Evolutionary conservation across 768 basidiomycete species (phyloP), one percentile per base, ranked within the genome.

Genomic region (Trametes elegans): DNA sequence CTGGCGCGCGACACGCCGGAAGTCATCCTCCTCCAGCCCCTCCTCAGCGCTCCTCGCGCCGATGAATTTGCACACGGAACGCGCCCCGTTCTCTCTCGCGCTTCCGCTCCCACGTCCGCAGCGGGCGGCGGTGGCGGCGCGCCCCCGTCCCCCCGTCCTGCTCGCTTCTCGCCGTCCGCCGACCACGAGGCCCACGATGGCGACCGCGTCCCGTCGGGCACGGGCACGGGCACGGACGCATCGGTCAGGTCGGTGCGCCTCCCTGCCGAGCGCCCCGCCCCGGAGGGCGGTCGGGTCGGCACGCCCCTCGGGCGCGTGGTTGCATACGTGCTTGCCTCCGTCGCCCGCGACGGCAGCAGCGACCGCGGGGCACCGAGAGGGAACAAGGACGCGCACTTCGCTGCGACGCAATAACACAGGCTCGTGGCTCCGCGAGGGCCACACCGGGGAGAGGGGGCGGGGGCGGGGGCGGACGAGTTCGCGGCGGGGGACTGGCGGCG

Each of bases 331-430:
- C 7, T 28, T n/a, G 24, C 39, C 40, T 29, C 13, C 14, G 27
- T 10, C 5, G 28, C 4, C 26, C 35, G n/a, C 6, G 42, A 23
- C 21, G 14, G n/a, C 5, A 13, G 42, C 28, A 38, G 24, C 26
- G 32, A 40, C 36, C 55, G 41, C 31, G 47, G 28, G 18, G 40
- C 56, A 26, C 19, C 40, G 39, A 43, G 38, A 21, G 44, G 57
- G 21, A 70, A 63, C n/a, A n/a, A n/a, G 62, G 44, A 64, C 19
- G 69, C 70, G 31, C 71, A 63, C 56, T 74, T 76, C 66, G 71
- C 73, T 51, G 49, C 65, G 0, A 27, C 55, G 44, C 67, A 76
- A 73, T 74, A 67, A 73, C 73, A 69, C 55, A 56, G 47, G 64
- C 55, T 43, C 45, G 60, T 62, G 60, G 60, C 57, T 55, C 60